Base-by-base conservation (phyloP, 495 filamentous ascomycete genomes). In the Aspergillus wentii region DNA sequence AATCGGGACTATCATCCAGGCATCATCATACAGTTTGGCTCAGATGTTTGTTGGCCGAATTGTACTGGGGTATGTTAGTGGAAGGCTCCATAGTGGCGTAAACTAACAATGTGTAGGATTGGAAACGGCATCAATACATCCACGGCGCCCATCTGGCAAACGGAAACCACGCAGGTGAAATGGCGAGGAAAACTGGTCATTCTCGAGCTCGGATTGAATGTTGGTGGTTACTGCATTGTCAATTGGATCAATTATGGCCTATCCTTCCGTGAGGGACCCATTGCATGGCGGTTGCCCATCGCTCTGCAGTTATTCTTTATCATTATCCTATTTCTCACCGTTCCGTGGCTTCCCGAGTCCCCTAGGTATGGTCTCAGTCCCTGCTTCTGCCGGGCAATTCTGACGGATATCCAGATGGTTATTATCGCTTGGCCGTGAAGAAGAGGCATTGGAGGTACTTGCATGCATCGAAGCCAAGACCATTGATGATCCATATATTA, bases 91-190 rank as follows among this genome's bases (percentile, higher is more conserved):
- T n/a, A n/a, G n/a, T n/a, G n/a, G n/a, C n/a, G n/a, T n/a, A n/a
- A n/a, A n/a, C n/a, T n/a, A n/a, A n/a, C n/a, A n/a, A n/a, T n/a
- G 13, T 26, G 14, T 16, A 43, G 48, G 3, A 29, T 53, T 16
- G 81, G 80, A 5, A 85, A 83, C 41, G 81, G 80, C 8, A 68
- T 82, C 41, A 83, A 84, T 38, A 80, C 76, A 0, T 66, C 78
- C 2, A 79, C 76, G 8, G 79, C 75, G 2, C 79, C 81, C 9
- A 69, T 81, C 5, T 85, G 76, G 78, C 77, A 83, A 46, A 72
- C 71, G 1, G 79, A 85, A 48, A 80, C 76, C 1, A 72, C 76
- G 0, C 71, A 78, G 41, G 65, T 69, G 0, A 64, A 66, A 35
- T 76, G 72, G 71, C 63, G 78, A 42, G 80, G 82, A 28, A 72